Percentiles rank a stretch among this genome's conserved stretches.
Conservation (phyloP, 163 green algal species). For the Scenedesmus sp. region DNA sequence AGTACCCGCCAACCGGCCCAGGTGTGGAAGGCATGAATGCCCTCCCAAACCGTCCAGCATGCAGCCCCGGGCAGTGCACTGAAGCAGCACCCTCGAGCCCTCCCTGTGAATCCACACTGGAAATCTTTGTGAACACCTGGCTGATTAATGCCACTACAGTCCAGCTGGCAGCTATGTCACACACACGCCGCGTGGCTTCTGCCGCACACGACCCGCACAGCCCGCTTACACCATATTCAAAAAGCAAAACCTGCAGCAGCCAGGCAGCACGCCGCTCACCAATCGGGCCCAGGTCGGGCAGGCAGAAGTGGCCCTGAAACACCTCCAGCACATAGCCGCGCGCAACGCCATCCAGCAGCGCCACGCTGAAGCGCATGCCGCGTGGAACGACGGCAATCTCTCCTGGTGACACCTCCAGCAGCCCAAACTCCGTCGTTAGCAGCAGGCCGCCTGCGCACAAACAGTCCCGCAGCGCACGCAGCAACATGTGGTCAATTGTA, state of each 20-base stretch:
- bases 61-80: no score
- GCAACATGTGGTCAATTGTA: background rate
- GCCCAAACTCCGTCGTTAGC: constrained; percentile 93
- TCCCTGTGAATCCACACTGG: no score
- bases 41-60: no score
- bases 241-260: background rate
- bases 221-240: no score
- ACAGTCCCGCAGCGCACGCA: constrained; percentile 22
- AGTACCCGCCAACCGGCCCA: no score
- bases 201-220: no score
- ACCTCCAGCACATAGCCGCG: constrained; percentile 76
- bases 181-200: no score
- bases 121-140: no score
- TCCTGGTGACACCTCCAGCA: constrained; percentile 82
- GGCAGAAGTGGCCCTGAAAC: constrained; percentile 89
- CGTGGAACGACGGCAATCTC: constrained; percentile 90
- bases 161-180: no score
- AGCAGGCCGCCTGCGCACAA: constrained; percentile 72
- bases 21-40: no score
- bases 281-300: constrained; percentile 96
- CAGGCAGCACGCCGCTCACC: constrained; percentile 63
- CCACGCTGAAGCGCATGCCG: constrained; percentile 90
- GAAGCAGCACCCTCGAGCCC: no score
- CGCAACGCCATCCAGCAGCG: constrained; percentile 63
- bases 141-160: no score